phyloP scores from a whole-genome alignment of 2,329 filamentous ascomycete genomes.

The Pseudocercospora vitis region DNA sequence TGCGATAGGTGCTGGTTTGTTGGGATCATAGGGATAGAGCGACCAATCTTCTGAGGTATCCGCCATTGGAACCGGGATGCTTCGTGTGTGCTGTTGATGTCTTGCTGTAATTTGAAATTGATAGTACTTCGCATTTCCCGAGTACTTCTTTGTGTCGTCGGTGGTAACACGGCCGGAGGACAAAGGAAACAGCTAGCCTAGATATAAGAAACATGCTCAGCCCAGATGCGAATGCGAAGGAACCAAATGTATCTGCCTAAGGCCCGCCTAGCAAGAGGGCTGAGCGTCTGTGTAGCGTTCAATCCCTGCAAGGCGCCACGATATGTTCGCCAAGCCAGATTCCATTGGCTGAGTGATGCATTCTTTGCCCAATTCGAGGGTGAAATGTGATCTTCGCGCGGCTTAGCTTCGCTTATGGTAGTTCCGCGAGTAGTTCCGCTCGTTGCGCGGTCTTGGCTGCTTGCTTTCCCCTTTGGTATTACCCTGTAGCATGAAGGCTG shows the following conservation, averaged over 20 bases:
- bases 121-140: neutral
- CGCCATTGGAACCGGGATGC: conserved; percentile 10
- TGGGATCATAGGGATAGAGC: conserved; percentile 44
- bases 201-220: neutral
- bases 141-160: neutral
- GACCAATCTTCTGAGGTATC: conserved; percentile 23
- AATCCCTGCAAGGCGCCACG: neutral
- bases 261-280: neutral
- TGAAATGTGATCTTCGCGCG: neutral
- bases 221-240: neutral
- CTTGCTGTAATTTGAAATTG: neutral
- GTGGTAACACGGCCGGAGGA: neutral
- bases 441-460: neutral
- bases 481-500: no score
- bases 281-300: neutral
- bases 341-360: neutral
- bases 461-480: neutral
- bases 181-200: neutral
- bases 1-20: conserved; percentile 55
- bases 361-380: neutral
- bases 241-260: neutral
- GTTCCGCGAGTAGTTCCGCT: neutral
- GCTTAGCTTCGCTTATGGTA: neutral
- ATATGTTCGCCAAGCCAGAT: neutral
- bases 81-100: neutral